Conservation (phyloP, 2,329 filamentous ascomycete species). For the Aureobasidium sp. region DNA sequence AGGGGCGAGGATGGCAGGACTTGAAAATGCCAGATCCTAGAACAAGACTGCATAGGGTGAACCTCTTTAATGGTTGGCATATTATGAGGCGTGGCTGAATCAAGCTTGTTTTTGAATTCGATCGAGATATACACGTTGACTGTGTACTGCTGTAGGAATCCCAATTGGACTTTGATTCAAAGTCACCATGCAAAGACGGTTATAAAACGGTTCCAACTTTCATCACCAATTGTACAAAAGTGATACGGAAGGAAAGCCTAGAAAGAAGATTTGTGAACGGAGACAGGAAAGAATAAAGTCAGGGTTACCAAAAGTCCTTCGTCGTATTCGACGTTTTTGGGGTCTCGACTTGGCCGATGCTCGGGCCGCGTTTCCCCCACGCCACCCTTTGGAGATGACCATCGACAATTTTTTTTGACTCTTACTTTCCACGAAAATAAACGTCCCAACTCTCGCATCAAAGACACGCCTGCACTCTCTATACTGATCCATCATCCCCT, state of each 20-base stretch:
- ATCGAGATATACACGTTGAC: neutral
- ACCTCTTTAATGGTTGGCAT: neutral
- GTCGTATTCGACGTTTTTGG: neutral
- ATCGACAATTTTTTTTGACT: neutral
- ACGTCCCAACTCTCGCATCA: neutral
- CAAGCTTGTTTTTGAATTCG: neutral
- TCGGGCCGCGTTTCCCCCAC: neutral
- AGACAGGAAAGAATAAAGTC: neutral
- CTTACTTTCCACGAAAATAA: neutral
- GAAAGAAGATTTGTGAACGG: neutral
- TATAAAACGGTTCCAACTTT: too few relatives aligned
- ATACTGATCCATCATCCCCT: neutral
- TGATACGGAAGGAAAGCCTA: too few relatives aligned
- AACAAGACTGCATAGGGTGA: neutral
- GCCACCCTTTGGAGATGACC: neutral
- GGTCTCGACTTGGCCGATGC: neutral
- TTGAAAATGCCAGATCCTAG: neutral
- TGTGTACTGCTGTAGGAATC: neutral
- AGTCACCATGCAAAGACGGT: too few relatives aligned
- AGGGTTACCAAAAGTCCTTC: neutral
- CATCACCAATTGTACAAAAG: too few relatives aligned
- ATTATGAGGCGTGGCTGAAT: neutral
- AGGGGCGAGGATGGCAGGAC: neutral
- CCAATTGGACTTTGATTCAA: too few relatives aligned
- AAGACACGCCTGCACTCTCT: neutral